Evolutionary conservation across 139 green algal species (phyloP).

Genomic region (Tetradesmus lagerheimii): DNA sequence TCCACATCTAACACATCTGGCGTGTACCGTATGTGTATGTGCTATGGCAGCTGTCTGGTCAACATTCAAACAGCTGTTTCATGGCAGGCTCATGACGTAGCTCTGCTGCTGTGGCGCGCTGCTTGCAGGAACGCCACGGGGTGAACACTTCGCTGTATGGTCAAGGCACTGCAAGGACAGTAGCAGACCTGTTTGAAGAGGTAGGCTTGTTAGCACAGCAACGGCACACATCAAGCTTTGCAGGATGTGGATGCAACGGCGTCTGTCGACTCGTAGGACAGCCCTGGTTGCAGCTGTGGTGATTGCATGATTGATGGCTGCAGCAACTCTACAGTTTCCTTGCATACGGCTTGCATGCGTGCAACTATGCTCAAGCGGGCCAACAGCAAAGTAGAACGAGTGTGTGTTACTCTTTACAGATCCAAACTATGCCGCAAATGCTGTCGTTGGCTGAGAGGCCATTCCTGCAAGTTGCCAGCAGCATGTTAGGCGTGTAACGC

Average conservation of each 20-base stretch:
- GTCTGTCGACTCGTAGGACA: too few relatives aligned
- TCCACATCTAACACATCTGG: too few relatives aligned
- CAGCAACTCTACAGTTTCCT: background rate
- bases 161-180: constrained; percentile 21
- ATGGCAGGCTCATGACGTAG: background rate
- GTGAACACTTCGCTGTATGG: background rate
- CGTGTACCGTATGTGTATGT: too few relatives aligned
- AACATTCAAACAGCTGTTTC: background rate
- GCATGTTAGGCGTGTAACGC: too few relatives aligned
- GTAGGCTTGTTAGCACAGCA: background rate
- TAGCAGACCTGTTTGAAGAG: constrained; percentile 29
- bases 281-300: too few relatives aligned
- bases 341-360: background rate
- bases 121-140: constrained; percentile 20
- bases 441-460: too few relatives aligned
- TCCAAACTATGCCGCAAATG: too few relatives aligned
- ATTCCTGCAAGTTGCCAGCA: too few relatives aligned
- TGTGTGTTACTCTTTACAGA: too few relatives aligned
- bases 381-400: too few relatives aligned
- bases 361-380: too few relatives aligned
- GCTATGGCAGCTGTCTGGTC: background rate
- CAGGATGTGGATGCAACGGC: background rate
- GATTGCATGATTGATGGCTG: background rate
- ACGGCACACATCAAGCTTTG: too few relatives aligned
- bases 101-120: background rate